Evolutionary conservation across 2,329 filamentous ascomycete species (phyloP).

Genomic region (Colletotrichum magnum): DNA sequence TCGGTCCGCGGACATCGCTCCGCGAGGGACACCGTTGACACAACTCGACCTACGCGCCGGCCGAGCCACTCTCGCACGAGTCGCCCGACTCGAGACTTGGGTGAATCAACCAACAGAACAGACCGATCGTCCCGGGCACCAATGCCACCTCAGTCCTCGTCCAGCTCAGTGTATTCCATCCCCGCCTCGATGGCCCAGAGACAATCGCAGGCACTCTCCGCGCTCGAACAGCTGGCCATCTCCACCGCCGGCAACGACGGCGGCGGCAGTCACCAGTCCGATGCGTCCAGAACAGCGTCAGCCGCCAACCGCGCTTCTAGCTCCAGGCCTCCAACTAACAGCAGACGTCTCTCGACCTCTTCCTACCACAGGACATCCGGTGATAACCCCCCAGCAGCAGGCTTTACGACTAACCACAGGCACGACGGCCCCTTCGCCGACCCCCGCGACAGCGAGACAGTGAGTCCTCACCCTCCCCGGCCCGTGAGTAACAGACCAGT

Average conservation of each 20-base stretch:
- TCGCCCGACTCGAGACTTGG: not conserved
- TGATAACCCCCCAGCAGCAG: no score
- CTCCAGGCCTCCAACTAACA: not conserved
- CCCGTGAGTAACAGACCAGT: conserved; percentile 25
- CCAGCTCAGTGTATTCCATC: not conserved
- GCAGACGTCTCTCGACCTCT: not conserved
- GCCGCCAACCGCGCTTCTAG: no score
- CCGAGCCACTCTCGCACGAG: not conserved
- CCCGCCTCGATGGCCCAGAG: conserved; percentile 14
- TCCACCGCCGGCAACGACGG: not conserved
- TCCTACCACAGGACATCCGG: no score
- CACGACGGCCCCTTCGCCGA: conserved; percentile 1
- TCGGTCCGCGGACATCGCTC: not conserved
- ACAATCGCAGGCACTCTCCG: not conserved
- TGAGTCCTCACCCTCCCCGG: conserved; percentile 23
- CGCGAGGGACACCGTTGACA: not conserved
- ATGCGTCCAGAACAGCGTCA: no score
- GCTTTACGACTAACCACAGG: not conserved
- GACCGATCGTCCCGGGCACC: not conserved
- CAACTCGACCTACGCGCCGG: no score
- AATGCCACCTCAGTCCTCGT: not conserved
- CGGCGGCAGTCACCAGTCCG: not conserved
- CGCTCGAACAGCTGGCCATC: conserved; percentile 1
- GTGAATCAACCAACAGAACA: no score
- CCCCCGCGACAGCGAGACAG: conserved; percentile 15